phyloP scores from a whole-genome alignment of 768 basidiomycete genomes.

The Xerocomus potaroensis region DNA sequence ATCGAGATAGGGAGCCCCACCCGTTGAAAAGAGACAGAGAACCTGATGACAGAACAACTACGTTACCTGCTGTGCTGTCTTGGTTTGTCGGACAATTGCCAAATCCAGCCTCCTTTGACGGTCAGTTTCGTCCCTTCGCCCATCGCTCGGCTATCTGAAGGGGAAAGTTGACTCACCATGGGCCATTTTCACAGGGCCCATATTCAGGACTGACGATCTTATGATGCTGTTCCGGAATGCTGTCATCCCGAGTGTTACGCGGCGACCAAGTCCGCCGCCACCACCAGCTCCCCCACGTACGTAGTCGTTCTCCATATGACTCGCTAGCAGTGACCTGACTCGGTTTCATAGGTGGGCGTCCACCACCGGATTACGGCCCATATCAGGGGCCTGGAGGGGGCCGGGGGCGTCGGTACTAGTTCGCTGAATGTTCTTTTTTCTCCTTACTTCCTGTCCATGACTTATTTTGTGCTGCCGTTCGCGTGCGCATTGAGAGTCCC shows the following conservation, averaged over 20 bases:
- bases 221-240: constrained; percentile 82
- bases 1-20: constrained; percentile 40
- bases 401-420: constrained; percentile 40
- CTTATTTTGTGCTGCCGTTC: constrained; percentile 11
- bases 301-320: background rate
- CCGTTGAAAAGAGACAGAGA: constrained; percentile 38
- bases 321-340: constrained; percentile 5
- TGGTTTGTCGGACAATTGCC: constrained; percentile 86
- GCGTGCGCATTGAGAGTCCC: constrained; percentile 1
- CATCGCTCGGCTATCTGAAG: constrained; percentile 8
- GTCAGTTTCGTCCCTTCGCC: constrained; percentile 41
- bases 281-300: constrained; percentile 47
- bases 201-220: constrained; percentile 86
- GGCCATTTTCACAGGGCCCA: constrained; percentile 55
- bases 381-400: constrained; percentile 68
- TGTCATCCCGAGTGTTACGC: constrained; percentile 61
- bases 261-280: constrained; percentile 54
- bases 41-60: constrained; percentile 43
- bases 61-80: constrained; percentile 59
- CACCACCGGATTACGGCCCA: constrained; percentile 83
- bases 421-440: background rate
- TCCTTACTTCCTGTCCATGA: constrained; percentile 13
- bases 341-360: constrained; percentile 49
- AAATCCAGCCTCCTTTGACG: constrained; percentile 70
- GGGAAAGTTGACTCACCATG: constrained; percentile 10